Conservation (phyloP, 1,139 yeast species). For the Taphrina populina region DNA sequence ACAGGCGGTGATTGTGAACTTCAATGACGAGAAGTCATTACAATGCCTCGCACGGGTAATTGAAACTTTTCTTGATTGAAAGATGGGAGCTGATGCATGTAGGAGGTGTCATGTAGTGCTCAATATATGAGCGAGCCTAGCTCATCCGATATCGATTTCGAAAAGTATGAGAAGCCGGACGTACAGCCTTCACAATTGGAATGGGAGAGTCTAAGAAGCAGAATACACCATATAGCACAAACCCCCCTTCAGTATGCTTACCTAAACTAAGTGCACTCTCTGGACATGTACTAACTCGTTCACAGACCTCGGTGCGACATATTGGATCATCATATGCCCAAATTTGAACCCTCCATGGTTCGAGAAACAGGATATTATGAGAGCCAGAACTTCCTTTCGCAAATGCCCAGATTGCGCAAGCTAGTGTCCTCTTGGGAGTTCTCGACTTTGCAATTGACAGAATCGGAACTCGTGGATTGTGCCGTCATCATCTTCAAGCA, state of each 20-base stretch:
- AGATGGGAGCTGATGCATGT: too few relatives aligned
- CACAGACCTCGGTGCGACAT: not conserved
- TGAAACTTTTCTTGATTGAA: too few relatives aligned
- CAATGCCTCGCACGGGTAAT: too few relatives aligned
- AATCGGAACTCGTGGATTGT: conserved; percentile 5
- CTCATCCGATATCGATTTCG: not conserved
- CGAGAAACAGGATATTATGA: not conserved
- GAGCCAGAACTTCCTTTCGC: not conserved
- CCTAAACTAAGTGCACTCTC: not conserved
- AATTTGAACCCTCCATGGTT: not conserved
- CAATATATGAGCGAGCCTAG: too few relatives aligned
- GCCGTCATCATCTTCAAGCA: conserved; percentile 31
- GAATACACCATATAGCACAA: not conserved
- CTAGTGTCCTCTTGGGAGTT: conserved; percentile 24
- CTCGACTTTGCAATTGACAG: conserved; percentile 2
- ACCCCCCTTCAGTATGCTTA: not conserved
- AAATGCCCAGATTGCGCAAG: conserved; percentile 2
- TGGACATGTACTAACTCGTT: not conserved
- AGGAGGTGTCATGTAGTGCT: too few relatives aligned
- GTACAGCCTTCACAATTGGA: not conserved
- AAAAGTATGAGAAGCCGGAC: conserved; percentile 7
- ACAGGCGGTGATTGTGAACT: too few relatives aligned
- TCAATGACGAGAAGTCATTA: too few relatives aligned
- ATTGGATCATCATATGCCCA: conserved; percentile 6
- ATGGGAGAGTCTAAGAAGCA: conserved; percentile 5